phyloP scores from a whole-genome alignment of 2,329 filamentous ascomycete species.

The Sordariomycetes sp. region DNA sequence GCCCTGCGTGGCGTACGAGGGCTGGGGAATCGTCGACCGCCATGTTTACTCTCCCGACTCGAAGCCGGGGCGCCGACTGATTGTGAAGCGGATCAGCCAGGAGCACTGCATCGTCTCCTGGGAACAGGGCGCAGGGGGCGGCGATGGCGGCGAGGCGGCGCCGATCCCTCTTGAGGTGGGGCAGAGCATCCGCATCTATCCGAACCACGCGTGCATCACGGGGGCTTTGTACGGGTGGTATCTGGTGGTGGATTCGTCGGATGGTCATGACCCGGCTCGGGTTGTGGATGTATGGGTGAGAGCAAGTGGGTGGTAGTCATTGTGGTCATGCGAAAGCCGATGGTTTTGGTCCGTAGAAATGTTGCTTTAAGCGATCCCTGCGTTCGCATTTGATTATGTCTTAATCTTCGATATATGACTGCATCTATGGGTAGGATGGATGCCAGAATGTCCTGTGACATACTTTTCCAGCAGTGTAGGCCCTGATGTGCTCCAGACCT shows the following conservation, averaged over 20 bases:
- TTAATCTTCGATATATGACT: too few relatives aligned
- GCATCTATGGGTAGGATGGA: too few relatives aligned
- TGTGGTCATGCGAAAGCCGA: not conserved
- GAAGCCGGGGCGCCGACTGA: slow-evolving; percentile 22
- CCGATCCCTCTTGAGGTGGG: slow-evolving; percentile 33
- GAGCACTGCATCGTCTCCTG: slow-evolving; percentile 52
- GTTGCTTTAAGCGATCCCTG: too few relatives aligned
- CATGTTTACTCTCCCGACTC: slow-evolving; percentile 4
- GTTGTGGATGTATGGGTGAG: slow-evolving; percentile 50
- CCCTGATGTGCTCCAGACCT: too few relatives aligned
- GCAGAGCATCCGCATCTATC: slow-evolving; percentile 34
- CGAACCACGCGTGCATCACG: slow-evolving; percentile 56
- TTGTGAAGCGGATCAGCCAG: slow-evolving; percentile 52
- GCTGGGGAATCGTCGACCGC: slow-evolving; percentile 48
- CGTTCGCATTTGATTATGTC: too few relatives aligned
- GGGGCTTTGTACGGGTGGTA: slow-evolving; percentile 52
- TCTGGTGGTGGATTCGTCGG: slow-evolving; percentile 31
- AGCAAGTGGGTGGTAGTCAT: slow-evolving; percentile 35
- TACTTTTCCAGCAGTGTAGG: too few relatives aligned
- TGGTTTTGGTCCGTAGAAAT: not conserved
- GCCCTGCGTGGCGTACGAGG: slow-evolving; percentile 46
- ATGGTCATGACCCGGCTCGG: slow-evolving; percentile 25
- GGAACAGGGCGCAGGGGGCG: slow-evolving; percentile 21
- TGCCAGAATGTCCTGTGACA: too few relatives aligned
- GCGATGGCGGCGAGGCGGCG: slow-evolving; percentile 4